Evolutionary conservation across 208 protist genomes (phyloP).

Genomic region (Entamoeba moshkovskii): DNA sequence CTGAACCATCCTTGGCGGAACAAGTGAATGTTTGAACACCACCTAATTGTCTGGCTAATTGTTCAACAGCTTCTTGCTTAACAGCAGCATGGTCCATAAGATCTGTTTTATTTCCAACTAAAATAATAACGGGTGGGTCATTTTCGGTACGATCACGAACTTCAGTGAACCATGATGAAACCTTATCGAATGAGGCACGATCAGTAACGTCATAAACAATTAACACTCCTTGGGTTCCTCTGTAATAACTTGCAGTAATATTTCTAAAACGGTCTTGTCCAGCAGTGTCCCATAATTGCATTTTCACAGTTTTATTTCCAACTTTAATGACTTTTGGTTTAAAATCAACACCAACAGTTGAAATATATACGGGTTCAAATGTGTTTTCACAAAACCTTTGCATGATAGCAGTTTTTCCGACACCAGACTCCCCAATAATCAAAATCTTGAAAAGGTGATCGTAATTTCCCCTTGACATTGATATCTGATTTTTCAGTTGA

Average conservation of each 20-base stretch:
- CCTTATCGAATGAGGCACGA: constrained; percentile 24
- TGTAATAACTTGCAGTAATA: constrained; percentile 35
- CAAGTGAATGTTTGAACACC: background rate
- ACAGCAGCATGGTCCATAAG: constrained; percentile 6
- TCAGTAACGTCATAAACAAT: constrained; percentile 40
- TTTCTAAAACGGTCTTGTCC: constrained; percentile 31
- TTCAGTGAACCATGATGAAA: constrained; percentile 28
- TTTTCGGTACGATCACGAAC: constrained; percentile 17
- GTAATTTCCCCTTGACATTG: background rate
- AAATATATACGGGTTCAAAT: constrained; percentile 36
- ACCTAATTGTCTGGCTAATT: background rate
- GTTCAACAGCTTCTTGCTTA: background rate
- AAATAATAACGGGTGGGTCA: constrained; percentile 14
- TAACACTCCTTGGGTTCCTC: constrained; percentile 33
- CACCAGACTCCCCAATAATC: constrained; percentile 36
- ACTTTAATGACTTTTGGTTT: constrained; percentile 33
- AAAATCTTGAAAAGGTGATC: constrained; percentile 40
- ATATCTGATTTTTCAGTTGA: background rate
- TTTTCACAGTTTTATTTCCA: constrained; percentile 38
- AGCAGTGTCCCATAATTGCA: constrained; percentile 47
- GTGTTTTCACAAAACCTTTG: constrained; percentile 40
- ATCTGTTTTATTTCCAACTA: constrained; percentile 42
- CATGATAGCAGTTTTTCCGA: constrained; percentile 41
- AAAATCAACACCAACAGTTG: constrained; percentile 52
- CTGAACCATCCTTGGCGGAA: background rate